Conservation (phyloP, 192 early-diverging fungal genomes). For the Rhizophagus prolifer region DNA sequence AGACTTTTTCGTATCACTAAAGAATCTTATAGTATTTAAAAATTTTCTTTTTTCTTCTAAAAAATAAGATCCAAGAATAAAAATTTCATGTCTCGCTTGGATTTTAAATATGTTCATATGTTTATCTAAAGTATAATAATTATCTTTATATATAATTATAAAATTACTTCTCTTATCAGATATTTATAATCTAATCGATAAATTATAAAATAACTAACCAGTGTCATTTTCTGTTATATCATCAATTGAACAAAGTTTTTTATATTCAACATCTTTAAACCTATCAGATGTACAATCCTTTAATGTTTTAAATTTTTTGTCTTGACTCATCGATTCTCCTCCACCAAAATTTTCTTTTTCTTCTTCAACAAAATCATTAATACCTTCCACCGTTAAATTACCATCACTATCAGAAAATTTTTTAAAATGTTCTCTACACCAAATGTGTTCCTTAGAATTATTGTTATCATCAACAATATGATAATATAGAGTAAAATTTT, state of each 20-base stretch:
- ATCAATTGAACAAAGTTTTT: background rate
- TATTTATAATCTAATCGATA: too few relatives aligned
- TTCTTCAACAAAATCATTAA: background rate
- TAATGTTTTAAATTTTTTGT: background rate
- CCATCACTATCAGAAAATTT: background rate
- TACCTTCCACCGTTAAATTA: background rate
- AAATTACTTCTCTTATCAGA: too few relatives aligned
- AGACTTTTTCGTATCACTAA: background rate
- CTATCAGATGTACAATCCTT: background rate
- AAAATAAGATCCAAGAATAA: background rate
- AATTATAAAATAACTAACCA: background rate
- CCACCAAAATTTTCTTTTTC: background rate
- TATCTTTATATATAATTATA: too few relatives aligned
- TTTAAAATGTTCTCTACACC: constrained; percentile 13
- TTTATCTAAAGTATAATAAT: background rate
- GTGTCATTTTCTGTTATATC: background rate
- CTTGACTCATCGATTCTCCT: background rate
- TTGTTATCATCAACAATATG: background rate
- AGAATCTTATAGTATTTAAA: background rate
- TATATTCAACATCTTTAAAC: constrained; percentile 1
- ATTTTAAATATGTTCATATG: background rate
- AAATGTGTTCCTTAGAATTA: background rate
- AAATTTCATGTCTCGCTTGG: background rate
- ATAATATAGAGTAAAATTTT: background rate
- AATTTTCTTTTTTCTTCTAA: background rate